Evolutionary conservation across 176 grass and related monocot species (phyloP).

Genomic region (bread wheat (Triticum aestivum)): IWGSC_CS_RefSeq_v2.1 NC_057805.1:63203885-63204384

Average conservation of each 20-base stretch:
- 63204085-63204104: conserved; percentile 29
- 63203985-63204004: neutral
- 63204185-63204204: conserved; percentile 53
- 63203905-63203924: conserved; percentile 6
- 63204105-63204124: conserved; percentile 57
- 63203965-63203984: conserved; percentile 14
- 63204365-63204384: neutral
- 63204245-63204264: neutral
- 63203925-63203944: conserved; percentile 57
- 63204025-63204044: neutral
- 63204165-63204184: conserved; percentile 66
- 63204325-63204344: neutral
- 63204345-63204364: neutral
- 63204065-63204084: neutral
- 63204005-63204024: neutral
- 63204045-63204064: neutral
- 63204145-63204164: conserved; percentile 53
- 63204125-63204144: conserved; percentile 56
- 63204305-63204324: neutral
- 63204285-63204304: neutral
- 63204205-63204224: conserved; percentile 48
- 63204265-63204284: neutral
- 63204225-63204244: neutral
- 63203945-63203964: conserved; percentile 34
- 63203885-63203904: neutral